Conservation (phyloP, 768 basidiomycete genomes). For the Kwoniella sp. region DNA sequence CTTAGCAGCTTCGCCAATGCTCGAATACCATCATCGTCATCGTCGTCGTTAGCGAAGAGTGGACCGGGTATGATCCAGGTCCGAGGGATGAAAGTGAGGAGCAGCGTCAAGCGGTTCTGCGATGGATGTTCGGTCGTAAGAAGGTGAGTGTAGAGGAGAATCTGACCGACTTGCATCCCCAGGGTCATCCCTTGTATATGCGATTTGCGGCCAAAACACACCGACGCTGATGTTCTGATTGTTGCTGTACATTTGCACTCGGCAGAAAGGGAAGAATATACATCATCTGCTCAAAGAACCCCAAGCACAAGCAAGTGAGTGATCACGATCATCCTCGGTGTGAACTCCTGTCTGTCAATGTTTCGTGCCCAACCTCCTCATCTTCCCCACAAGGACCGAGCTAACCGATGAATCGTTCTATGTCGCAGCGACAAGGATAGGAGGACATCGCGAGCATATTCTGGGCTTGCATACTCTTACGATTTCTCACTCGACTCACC, state of each 20-base stretch:
- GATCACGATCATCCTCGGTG: not conserved
- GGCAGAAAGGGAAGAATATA: conserved; percentile 82
- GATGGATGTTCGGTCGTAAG: conserved; percentile 87
- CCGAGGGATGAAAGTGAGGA: conserved; percentile 90
- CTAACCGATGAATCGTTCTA: too few relatives aligned
- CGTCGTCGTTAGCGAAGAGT: not conserved
- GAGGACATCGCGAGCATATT: too few relatives aligned
- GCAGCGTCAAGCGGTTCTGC: conserved; percentile 91
- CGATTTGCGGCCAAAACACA: too few relatives aligned
- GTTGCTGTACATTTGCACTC: not conserved
- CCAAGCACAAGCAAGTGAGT: conserved; percentile 92
- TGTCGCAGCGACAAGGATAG: too few relatives aligned
- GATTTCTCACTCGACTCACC: too few relatives aligned
- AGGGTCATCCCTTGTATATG: too few relatives aligned
- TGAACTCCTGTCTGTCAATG: not conserved
- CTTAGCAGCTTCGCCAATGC: not conserved
- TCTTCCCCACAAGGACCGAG: too few relatives aligned
- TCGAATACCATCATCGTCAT: conserved; percentile 6
- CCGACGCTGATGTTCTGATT: too few relatives aligned
- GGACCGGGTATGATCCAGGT: conserved; percentile 27
- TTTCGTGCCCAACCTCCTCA: too few relatives aligned
- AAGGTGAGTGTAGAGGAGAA: conserved; percentile 48
- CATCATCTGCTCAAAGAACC: conserved; percentile 88
- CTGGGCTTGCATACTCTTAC: too few relatives aligned
- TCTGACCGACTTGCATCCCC: too few relatives aligned